Evolutionary conservation across 148 eudicot genomes (phyloP).

Genomic region (Camellia japonica): DNA sequence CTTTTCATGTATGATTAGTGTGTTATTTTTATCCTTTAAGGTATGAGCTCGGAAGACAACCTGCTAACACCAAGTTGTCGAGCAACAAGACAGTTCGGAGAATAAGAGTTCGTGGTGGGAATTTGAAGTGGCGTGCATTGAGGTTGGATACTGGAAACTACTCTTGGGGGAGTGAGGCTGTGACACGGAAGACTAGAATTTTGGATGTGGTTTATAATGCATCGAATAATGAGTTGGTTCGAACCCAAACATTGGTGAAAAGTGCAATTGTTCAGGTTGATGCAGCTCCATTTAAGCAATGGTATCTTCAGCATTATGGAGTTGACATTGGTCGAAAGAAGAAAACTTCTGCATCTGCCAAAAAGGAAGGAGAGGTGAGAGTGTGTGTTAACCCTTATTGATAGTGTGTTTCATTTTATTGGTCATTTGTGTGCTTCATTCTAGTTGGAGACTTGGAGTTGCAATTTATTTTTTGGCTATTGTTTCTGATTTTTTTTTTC

Average conservation of each 20-base stretch:
- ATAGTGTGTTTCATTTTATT: not conserved
- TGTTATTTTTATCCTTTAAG: slow-evolving; percentile 14
- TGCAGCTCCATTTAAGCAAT: slow-evolving; percentile 65
- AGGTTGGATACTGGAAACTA: slow-evolving; percentile 57
- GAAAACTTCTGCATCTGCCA: slow-evolving; percentile 38
- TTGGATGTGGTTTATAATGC: slow-evolving; percentile 55
- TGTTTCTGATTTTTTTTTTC: not conserved
- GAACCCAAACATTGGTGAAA: slow-evolving; percentile 61
- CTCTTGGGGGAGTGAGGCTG: slow-evolving; percentile 62
- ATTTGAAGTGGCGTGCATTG: slow-evolving; percentile 63
- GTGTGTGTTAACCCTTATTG: not conserved
- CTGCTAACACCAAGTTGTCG: slow-evolving; percentile 46
- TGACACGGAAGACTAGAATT: slow-evolving; percentile 44
- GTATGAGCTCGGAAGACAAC: slow-evolving; percentile 53
- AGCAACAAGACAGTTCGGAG: slow-evolving; percentile 52
- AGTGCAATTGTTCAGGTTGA: slow-evolving; percentile 64
- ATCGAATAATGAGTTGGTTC: slow-evolving; percentile 58
- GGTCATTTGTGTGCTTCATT: not conserved
- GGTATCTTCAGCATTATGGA: slow-evolving; percentile 65
- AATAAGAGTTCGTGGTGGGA: slow-evolving; percentile 51
- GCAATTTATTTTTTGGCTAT: not conserved
- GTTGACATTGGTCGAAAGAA: slow-evolving; percentile 62
- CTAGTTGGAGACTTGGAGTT: not conserved
- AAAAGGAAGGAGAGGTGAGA: slow-evolving; percentile 55
- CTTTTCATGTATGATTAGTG: not conserved